Conservation (phyloP, 352 stramenopile genomes). For the Phytopythium delawarense region DNA sequence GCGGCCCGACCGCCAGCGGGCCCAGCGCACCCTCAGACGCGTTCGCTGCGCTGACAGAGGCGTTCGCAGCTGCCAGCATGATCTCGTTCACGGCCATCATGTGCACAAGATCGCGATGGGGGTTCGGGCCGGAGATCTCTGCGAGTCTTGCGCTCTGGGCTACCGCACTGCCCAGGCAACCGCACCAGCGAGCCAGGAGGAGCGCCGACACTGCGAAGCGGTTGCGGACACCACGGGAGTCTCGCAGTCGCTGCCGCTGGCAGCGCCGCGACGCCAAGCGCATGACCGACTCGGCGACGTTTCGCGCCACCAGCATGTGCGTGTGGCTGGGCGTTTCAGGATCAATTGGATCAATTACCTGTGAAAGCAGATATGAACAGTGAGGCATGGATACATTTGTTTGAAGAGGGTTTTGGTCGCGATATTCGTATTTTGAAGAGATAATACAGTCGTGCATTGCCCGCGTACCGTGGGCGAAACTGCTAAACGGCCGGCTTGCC, state of each 20-base stretch:
- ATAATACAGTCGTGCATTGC: background rate
- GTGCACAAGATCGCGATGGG: background rate
- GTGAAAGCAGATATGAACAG: background rate
- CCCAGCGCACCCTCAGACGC: background rate
- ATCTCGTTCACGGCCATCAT: background rate
- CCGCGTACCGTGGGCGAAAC: background rate
- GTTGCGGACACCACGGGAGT: background rate
- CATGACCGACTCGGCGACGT: background rate
- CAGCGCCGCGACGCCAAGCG: background rate
- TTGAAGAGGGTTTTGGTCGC: background rate
- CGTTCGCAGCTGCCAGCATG: background rate
- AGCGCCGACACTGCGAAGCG: background rate
- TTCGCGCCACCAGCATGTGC: background rate
- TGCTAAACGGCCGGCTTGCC: background rate
- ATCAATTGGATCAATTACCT: background rate
- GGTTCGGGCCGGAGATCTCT: background rate
- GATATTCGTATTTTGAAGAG: background rate
- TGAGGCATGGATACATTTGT: background rate
- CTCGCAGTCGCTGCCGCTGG: background rate
- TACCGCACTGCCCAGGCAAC: background rate
- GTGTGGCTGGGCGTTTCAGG: background rate
- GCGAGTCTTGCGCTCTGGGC: background rate
- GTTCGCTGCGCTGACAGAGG: background rate
- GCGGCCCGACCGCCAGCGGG: background rate
- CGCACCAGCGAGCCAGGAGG: background rate